Percentiles rank a stretch among this genome's conserved stretches.
phyloP scores from a whole-genome alignment of 768 basidiomycete species.

The Tylopilus vinaceipallidus region DNA sequence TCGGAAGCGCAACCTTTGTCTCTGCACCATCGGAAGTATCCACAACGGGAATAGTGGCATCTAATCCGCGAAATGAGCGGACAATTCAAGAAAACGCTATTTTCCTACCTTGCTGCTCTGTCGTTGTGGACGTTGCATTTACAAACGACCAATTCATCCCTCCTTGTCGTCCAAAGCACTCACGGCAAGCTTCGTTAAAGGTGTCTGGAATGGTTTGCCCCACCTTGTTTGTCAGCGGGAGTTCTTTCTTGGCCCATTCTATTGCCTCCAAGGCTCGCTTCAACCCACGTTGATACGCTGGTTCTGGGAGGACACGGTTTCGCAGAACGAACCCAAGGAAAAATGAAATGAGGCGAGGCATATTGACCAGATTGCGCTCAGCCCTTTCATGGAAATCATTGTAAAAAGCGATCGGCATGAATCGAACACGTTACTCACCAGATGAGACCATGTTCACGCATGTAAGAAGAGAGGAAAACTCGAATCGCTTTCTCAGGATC shows the following conservation, averaged over 20 bases:
- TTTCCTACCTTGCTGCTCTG: constrained; percentile 9
- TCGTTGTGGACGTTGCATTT: constrained; percentile 3
- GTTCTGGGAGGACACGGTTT: constrained; percentile 52
- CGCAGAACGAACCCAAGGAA: constrained; percentile 63
- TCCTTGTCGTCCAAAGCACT: constrained; percentile 48
- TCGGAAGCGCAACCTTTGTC: constrained; percentile 21
- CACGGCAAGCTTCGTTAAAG: constrained; percentile 48
- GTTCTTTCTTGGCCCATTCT: constrained; percentile 40
- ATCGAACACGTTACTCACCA: constrained; percentile 56
- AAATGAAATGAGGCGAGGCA: constrained; percentile 56
- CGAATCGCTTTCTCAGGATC: constrained; percentile 57
- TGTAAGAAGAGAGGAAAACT: constrained; percentile 71
- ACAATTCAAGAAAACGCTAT: neutral
- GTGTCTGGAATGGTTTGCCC: constrained; percentile 40
- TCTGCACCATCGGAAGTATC: constrained; percentile 14
- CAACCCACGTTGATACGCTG: constrained; percentile 42
- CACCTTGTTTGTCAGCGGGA: constrained; percentile 42
- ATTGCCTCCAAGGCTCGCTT: constrained; percentile 45
- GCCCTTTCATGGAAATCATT: constrained; percentile 33
- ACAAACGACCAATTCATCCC: constrained; percentile 36
- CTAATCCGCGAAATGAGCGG: constrained; percentile 12
- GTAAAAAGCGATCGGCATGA: neutral
- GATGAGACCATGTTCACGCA: constrained; percentile 63
- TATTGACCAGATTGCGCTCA: constrained; percentile 46
- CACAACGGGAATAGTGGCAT: constrained; percentile 15